phyloP scores from a whole-genome alignment of 2,329 filamentous ascomycete species.

The Xylaria sp. region DNA sequence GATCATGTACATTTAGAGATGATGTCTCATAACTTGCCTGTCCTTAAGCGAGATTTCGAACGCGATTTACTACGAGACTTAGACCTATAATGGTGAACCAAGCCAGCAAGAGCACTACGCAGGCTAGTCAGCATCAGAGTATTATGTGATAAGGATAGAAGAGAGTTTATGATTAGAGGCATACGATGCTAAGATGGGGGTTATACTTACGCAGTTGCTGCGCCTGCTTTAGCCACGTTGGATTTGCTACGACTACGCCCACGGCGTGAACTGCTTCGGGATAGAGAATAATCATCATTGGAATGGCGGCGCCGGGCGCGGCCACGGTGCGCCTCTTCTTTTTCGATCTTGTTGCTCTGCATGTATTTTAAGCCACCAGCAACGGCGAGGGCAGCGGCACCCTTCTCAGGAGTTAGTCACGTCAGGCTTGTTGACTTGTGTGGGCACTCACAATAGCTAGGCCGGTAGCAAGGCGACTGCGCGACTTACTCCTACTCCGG shows the following conservation, averaged over 20 bases:
- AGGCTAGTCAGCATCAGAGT: conserved; percentile 31
- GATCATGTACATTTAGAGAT: neutral
- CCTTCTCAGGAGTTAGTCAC: conserved; percentile 37
- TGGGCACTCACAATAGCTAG: conserved; percentile 63
- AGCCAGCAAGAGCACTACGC: conserved; percentile 62
- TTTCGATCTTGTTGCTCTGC: conserved; percentile 68
- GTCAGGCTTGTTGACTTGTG: neutral
- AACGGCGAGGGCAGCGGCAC: conserved; percentile 69
- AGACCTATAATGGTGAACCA: conserved; percentile 68
- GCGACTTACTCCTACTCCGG: conserved; percentile 50
- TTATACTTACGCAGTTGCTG: conserved; percentile 59
- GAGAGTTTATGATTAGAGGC: neutral
- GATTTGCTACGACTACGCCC: conserved; percentile 55
- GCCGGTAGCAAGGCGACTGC: conserved; percentile 65
- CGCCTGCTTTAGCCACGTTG: conserved; percentile 64
- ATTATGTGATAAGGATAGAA: neutral
- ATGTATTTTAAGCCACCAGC: conserved; percentile 74
- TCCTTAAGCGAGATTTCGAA: conserved; percentile 54
- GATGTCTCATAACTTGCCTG: conserved; percentile 51
- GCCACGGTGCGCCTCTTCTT: conserved; percentile 67
- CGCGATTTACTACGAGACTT: conserved; percentile 55
- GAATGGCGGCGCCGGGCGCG: conserved; percentile 62
- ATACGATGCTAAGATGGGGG: neutral
- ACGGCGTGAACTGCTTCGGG: conserved; percentile 57
- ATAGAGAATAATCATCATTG: conserved; percentile 57